These are phyloP conservation scores for Parietaria judaica DNA, from an alignment of 306 rosid species.

Conservation along the genomic window DNA sequence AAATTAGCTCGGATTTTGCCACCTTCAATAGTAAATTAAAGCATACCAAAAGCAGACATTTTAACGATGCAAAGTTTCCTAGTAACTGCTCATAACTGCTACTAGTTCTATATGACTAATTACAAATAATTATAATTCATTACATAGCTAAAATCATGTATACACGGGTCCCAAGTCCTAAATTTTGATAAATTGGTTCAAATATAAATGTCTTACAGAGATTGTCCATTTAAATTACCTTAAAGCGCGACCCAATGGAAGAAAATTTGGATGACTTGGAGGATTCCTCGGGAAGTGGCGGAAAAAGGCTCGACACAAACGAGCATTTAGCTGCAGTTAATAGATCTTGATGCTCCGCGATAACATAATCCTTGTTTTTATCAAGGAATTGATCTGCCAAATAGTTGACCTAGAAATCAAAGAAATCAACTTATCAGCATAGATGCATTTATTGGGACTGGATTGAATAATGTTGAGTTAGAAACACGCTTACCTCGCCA, in stretches of 20 bases:
- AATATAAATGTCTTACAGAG: too few species aligned
- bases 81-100: too few species aligned
- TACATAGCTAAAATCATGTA: too few species aligned
- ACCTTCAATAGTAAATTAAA: too few species aligned
- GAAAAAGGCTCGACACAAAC: constrained; percentile 83
- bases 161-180: too few species aligned
- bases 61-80: too few species aligned
- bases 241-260: constrained; percentile 96
- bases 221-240: constrained; percentile 38
- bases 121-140: too few species aligned
- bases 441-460: constrained; percentile 9
- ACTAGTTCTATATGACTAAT: too few species aligned
- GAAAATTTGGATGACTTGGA: constrained; percentile 93
- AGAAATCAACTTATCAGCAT: constrained; percentile 12
- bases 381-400: constrained; percentile 93
- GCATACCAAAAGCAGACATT: too few species aligned
- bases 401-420: constrained; percentile 65
- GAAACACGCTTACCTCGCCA: constrained; percentile 67
- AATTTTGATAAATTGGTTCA: not conserved
- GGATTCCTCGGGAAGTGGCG: constrained; percentile 79
- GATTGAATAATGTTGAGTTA: constrained; percentile 12
- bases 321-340: constrained; percentile 79
- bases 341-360: constrained; percentile 93
- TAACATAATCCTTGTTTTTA: constrained; percentile 98
- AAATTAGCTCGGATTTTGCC: too few species aligned